Percentiles rank a stretch among this genome's conserved stretches.
These are phyloP conservation scores for Helianthus annuus DNA, from an alignment of 129 eudicot genomes.

Conservation along the genomic window DNA sequence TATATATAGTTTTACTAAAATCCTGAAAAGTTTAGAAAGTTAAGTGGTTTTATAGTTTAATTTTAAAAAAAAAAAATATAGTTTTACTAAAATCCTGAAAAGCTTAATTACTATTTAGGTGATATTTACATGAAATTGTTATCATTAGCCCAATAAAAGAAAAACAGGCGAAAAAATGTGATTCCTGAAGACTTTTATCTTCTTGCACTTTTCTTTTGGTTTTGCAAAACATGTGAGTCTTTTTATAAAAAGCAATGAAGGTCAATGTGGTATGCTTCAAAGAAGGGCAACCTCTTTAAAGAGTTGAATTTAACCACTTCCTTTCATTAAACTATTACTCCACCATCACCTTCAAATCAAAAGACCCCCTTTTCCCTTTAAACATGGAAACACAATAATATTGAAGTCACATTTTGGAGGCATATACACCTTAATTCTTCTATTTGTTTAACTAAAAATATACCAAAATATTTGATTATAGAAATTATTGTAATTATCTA, in stretches of 20 bases:
- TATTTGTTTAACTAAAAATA: not conserved
- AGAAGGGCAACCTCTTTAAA: conserved; percentile 43
- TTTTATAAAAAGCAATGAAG: conserved; percentile 15
- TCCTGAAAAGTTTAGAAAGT: too few species aligned
- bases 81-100: too few species aligned
- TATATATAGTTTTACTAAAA: too few species aligned
- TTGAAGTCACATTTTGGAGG: conserved; percentile 2
- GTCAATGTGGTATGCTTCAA: conserved; percentile 47
- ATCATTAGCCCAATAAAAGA: not conserved
- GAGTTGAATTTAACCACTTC: conserved; percentile 37
- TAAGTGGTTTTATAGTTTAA: too few species aligned
- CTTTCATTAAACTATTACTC: conserved; percentile 30
- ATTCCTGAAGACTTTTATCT: conserved; percentile 8
- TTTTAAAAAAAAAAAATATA: too few species aligned
- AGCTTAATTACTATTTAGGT: not conserved
- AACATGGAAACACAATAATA: conserved; percentile 5
- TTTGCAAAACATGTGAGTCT: conserved; percentile 27
- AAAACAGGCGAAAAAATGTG: conserved; percentile 3
- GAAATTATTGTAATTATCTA: not conserved
- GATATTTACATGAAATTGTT: not conserved
- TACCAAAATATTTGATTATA: not conserved
- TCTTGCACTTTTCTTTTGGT: conserved; percentile 8
- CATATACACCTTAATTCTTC: not conserved
- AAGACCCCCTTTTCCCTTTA: conserved; percentile 2
- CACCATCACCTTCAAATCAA: conserved; percentile 28